Conservation (phyloP, 2,329 filamentous ascomycete species). For the Trichoderma lentiforme region DNA sequence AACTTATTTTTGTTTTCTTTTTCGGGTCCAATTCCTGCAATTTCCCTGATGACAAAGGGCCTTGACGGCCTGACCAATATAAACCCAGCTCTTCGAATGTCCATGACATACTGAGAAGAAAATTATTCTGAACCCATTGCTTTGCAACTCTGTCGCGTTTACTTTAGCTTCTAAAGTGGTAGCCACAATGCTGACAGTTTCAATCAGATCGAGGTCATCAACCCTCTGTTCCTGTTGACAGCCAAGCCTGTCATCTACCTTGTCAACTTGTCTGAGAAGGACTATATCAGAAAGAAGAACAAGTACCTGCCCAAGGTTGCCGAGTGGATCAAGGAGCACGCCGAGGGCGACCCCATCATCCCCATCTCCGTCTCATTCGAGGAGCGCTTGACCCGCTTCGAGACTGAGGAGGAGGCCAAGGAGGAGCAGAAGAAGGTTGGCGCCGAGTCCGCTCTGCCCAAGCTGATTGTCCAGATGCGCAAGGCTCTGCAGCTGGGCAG, state of each 20-base stretch:
- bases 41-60: conserved; percentile 97
- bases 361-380: conserved; percentile 92
- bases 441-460: conserved; percentile 84
- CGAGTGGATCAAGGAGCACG: conserved; percentile 92
- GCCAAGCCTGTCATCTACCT: conserved; percentile 97
- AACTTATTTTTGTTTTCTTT: conserved; percentile 22
- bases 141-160: background rate
- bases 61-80: conserved; percentile 78
- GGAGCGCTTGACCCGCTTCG: conserved; percentile 81
- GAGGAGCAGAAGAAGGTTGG: conserved; percentile 88
- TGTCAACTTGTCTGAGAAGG: conserved; percentile 94
- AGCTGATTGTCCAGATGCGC: conserved; percentile 90
- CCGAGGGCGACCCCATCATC: conserved; percentile 82
- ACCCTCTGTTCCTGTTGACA: conserved; percentile 89
- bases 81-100: conserved; percentile 99
- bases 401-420: conserved; percentile 69
- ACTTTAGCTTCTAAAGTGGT: background rate
- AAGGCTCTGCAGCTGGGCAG: conserved; percentile 84
- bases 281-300: conserved; percentile 99
- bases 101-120: conserved; percentile 83
- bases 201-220: conserved; percentile 87
- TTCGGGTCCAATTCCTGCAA: conserved; percentile 18
- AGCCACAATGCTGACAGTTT: conserved; percentile 11
- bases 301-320: conserved; percentile 93
- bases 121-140: conserved; percentile 60